phyloP scores from a whole-genome alignment of 2,329 filamentous ascomycete species.

The Fonsecaea nubica region DNA sequence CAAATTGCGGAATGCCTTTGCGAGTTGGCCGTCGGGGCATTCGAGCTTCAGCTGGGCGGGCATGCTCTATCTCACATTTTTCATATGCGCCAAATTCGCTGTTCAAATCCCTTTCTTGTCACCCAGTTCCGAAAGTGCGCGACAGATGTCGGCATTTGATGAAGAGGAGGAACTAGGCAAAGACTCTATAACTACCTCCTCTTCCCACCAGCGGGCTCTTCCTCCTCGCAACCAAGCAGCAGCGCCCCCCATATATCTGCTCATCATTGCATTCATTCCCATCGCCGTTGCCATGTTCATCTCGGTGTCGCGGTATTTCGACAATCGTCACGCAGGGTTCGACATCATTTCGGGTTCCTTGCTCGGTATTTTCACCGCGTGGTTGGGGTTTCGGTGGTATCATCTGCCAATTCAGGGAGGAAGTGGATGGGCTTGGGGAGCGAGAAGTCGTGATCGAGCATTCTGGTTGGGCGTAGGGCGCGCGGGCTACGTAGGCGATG shows the following conservation, averaged over 20 bases:
- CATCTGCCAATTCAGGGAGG: constrained; percentile 80
- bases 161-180: constrained; percentile 23
- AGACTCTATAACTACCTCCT: constrained; percentile 12
- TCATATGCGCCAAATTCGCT: constrained; percentile 70
- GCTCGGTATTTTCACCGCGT: constrained; percentile 74
- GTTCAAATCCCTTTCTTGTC: constrained; percentile 54
- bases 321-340: constrained; percentile 90
- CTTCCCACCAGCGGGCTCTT: constrained; percentile 31
- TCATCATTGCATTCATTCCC: constrained; percentile 71
- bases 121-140: constrained; percentile 28
- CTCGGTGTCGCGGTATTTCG: constrained; percentile 81
- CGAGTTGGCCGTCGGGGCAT: constrained; percentile 82
- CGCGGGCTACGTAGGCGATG: constrained; percentile 54
- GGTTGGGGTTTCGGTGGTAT: constrained; percentile 82
- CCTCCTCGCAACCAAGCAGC: constrained; percentile 75
- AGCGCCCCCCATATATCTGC: constrained; percentile 79
- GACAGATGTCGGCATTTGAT: constrained; percentile 30
- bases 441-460: constrained; percentile 72
- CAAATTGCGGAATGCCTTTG: constrained; percentile 79
- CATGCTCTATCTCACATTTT: constrained; percentile 83
- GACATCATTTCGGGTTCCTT: constrained; percentile 86
- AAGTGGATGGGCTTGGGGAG: constrained; percentile 88
- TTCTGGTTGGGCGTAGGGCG: constrained; percentile 72
- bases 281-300: constrained; percentile 80
- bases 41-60: constrained; percentile 78